Evolutionary conservation across 2,329 filamentous ascomycete genomes (phyloP), one percentile per base, ranked within the genome.

Genomic region (Ceratocystis colombiana): DNA sequence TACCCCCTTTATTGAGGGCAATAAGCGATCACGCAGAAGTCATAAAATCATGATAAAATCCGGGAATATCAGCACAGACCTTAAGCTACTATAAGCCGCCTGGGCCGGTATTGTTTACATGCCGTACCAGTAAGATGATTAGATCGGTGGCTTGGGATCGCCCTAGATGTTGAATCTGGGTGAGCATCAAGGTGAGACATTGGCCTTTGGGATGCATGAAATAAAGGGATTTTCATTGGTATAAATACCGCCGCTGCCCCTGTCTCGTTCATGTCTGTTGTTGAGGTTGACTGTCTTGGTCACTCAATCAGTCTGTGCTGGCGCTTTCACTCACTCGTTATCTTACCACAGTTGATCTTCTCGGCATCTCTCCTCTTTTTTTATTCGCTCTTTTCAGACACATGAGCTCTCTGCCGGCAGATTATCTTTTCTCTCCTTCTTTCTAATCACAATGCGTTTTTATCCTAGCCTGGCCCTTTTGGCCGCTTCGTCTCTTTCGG

Each of bases 401-500:
- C 37, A 17, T 28, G 2, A 17, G 28, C 15, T 46, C 15, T 62
- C 41, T 62, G 61, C 37, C 61, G 61, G 20, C 37, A 62, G 33
- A 44, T 8, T 41, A 25, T 46, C 61, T 62, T 22, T 30, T 45
- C 41, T 28, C 2, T 20, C 28, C 15, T 28, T 53, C 37, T 3
- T 5, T 25, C 20, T 63, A 28, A 15, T 25, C 20, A 5, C 17
- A 5, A 64, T 41, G 61, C 61, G 41, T 22, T 45, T 62, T 28
- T 8, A 33, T 15, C 12, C 25, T 1, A 22, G 45, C 4, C 46
- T 64, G 30, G 46, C 62, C 17, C 22, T 64, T 37, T n/a, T 64
- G 61, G 61, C 61, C 22, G 22, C 61, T 20, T 41, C 61, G 25
- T 28, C 61, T 5, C 33, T 46, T 25, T 62, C 55, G 55, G 55